Conservation (phyloP, 768 basidiomycete species). For the Exidia glandulosa region DNA sequence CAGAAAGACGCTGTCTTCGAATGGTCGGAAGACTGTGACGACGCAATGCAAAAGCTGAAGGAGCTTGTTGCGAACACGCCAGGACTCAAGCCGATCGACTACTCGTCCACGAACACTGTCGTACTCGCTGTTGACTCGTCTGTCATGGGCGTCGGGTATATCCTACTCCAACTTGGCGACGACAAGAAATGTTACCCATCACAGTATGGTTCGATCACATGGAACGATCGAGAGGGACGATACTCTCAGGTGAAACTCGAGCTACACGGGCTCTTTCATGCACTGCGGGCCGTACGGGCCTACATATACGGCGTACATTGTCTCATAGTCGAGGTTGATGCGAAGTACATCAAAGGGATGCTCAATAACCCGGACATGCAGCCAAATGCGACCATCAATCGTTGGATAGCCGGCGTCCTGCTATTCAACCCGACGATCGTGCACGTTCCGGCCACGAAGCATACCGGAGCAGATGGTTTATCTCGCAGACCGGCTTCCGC, state of each 20-base stretch:
- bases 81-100: constrained; percentile 23
- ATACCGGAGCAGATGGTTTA: constrained; percentile 6
- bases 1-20: constrained; percentile 17
- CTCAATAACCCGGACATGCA: constrained; percentile 6
- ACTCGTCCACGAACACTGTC: constrained; percentile 10
- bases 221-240: constrained; percentile 17
- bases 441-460: constrained; percentile 5
- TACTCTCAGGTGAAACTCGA: constrained; percentile 18
- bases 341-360: constrained; percentile 7
- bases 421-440: constrained; percentile 1
- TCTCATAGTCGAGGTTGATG: constrained; percentile 5
- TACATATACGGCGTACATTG: not conserved
- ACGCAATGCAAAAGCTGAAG: constrained; percentile 20
- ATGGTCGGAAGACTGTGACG: constrained; percentile 19
- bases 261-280: constrained; percentile 15
- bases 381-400: constrained; percentile 5
- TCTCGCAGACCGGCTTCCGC: constrained; percentile 9
- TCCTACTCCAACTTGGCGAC: constrained; percentile 16
- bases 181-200: constrained; percentile 15
- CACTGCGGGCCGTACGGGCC: not conserved
- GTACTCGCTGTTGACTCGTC: constrained; percentile 17
- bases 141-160: constrained; percentile 13
- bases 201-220: constrained; percentile 27
- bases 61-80: constrained; percentile 13
- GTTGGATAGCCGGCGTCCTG: constrained; percentile 4